A percentile compares a stretch with the other conserved stretches of the same genome.
Evolutionary conservation across 768 basidiomycete species (phyloP).

Genomic region (Melanogaster broomeanus): DNA sequence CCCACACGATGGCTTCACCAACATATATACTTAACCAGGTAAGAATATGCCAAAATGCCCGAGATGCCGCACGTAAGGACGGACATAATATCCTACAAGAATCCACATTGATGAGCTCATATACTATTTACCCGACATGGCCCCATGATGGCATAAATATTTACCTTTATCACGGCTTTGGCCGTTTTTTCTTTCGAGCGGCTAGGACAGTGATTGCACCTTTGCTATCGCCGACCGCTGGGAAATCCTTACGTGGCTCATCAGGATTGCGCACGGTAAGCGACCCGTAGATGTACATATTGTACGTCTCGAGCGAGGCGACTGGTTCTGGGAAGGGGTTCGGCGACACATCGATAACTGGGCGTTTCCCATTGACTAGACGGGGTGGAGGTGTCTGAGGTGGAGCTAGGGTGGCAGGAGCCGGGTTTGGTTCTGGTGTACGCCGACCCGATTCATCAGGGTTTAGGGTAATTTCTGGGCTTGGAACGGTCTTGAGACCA

Average conservation of each 20-base stretch:
- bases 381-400: slow-evolving; percentile 56
- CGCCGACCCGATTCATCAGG: slow-evolving; percentile 30
- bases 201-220: slow-evolving; percentile 55
- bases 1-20: background rate
- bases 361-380: slow-evolving; percentile 26
- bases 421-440: slow-evolving; percentile 43
- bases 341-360: slow-evolving; percentile 53
- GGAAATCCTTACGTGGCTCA: slow-evolving; percentile 24
- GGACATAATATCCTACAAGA: slow-evolving; percentile 8
- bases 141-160: slow-evolving; percentile 5
- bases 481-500: slow-evolving; percentile 44
- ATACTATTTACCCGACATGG: slow-evolving; percentile 1
- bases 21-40: background rate
- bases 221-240: slow-evolving; percentile 9
- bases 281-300: slow-evolving; percentile 60
- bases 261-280: slow-evolving; percentile 51
- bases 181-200: slow-evolving; percentile 57
- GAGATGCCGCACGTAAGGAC: slow-evolving; percentile 16
- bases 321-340: slow-evolving; percentile 70
- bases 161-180: slow-evolving; percentile 20
- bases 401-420: slow-evolving; percentile 35
- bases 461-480: slow-evolving; percentile 11
- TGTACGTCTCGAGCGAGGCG: slow-evolving; percentile 60
- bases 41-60: background rate
- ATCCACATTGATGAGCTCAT: slow-evolving; percentile 4